A percentile compares a stretch with the other conserved stretches of the same genome.
Evolutionary conservation across 306 rosid species (phyloP).

Genomic region (Comarum palustre): DNA sequence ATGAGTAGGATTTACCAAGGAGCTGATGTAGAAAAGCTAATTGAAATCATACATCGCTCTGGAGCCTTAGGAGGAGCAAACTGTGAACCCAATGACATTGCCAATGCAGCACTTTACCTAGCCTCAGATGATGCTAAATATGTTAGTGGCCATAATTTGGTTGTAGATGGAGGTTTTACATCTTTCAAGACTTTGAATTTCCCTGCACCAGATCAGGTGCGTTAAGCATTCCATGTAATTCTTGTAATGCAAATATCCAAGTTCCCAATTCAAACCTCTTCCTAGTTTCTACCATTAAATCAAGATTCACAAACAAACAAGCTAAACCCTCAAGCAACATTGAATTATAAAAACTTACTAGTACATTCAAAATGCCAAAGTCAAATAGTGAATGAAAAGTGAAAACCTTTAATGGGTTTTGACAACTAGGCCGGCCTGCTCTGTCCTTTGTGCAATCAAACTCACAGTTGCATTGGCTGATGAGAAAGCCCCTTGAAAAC

Average conservation of each 20-base stretch:
- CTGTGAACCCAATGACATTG: conserved; percentile 70
- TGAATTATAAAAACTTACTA: background rate
- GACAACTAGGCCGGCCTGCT: conserved; percentile 28
- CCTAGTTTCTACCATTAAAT: background rate
- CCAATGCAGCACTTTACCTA: conserved; percentile 79
- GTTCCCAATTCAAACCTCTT: background rate
- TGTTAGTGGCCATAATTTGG: conserved; percentile 74
- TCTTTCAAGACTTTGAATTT: conserved; percentile 59
- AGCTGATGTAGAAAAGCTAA: conserved; percentile 32
- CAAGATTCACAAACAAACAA: background rate
- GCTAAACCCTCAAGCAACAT: background rate
- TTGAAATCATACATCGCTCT: conserved; percentile 37
- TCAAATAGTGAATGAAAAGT: background rate
- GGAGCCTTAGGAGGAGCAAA: conserved; percentile 58
- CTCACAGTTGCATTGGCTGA: conserved; percentile 90
- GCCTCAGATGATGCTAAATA: conserved; percentile 77
- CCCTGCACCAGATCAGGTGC: conserved; percentile 48
- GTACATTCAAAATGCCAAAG: background rate
- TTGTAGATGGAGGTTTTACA: conserved; percentile 87
- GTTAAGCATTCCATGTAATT: conserved; percentile 24
- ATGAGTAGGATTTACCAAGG: conserved; percentile 49
- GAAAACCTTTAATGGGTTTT: background rate
- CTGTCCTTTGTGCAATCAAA: conserved; percentile 68
- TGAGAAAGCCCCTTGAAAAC: conserved; percentile 93
- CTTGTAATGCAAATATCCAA: background rate